Base-by-base conservation (phyloP, 2,329 filamentous ascomycete genomes). In the Colletotrichum theobromicola region DNA sequence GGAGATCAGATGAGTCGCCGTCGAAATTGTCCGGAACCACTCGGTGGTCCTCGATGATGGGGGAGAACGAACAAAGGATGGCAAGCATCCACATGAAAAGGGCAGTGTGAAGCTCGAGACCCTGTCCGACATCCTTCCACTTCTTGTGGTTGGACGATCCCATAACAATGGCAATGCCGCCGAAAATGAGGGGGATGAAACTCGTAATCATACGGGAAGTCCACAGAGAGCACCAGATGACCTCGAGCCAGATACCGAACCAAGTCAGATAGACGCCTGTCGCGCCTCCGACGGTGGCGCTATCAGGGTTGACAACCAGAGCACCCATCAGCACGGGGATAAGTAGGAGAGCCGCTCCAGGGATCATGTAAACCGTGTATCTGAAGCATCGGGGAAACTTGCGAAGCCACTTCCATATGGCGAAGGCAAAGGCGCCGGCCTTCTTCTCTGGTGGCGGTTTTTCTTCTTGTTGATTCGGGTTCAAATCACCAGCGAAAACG, bases 191-290 rank as follows among this genome's bases (percentile, higher is more conserved):
- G 0, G 90, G 89, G 77, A 91, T 83, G 42, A 89, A 80, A 30
- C 87, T 86, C 5, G 88, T 89, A 55, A 88, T 77, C 80, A 91
- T 89, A 15, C 89, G 87, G 2, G 88, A 93, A 24, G 93, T 93
- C 96, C 96, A 98, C 0, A 98, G 88, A 0, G 95, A 95, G 76
- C 96, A 88, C 96, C 96, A 98, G 30, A 98, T 89, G 55, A 98
- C 95, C 83, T 98, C 94, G 21, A 98, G 89, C 96, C 96, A 98
- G 76, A 98, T 95, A 34, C 94, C 94, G 81, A 98, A 98, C 96
- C 96, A 98, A 74, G 95, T 86, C 58, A 98, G 86, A 76, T 91
- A 81, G 0, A 98, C 95, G 24, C 93, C 95, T 1, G 95, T 95
- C 4, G 93, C 90, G 2, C 89, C 89, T 8, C 89, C 89, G 15